phyloP scores from a whole-genome alignment of 2,329 filamentous ascomycete species.

The Macroventuria anomochaeta region DNA sequence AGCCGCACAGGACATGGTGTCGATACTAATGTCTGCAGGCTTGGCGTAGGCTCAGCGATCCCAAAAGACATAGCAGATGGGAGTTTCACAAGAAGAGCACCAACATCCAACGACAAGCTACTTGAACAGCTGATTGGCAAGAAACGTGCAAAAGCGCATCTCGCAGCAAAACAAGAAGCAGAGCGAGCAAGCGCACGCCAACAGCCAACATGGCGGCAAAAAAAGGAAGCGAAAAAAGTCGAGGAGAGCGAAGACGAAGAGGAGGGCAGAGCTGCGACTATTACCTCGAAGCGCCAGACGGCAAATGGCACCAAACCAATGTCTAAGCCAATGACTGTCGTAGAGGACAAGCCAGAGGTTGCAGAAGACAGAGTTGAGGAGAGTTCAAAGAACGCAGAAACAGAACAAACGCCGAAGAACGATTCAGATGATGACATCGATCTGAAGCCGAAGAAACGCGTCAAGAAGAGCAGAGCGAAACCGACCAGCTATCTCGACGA shows the following conservation, averaged over 20 bases:
- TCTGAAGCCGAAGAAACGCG: slow-evolving; percentile 17
- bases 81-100: slow-evolving; percentile 44
- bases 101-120: slow-evolving; percentile 52
- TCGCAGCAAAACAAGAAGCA: slow-evolving; percentile 34
- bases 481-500: slow-evolving; percentile 63
- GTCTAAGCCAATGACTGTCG: slow-evolving; percentile 14
- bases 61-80: slow-evolving; percentile 49
- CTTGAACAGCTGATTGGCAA: slow-evolving; percentile 53
- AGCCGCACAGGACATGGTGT: too few species aligned
- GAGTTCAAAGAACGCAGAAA: not conserved
- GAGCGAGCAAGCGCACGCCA: slow-evolving; percentile 30
- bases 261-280: slow-evolving; percentile 44
- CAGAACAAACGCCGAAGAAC: not conserved
- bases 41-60: slow-evolving; percentile 48
- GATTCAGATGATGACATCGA: slow-evolving; percentile 16
- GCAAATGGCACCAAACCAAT: slow-evolving; percentile 25
- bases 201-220: slow-evolving; percentile 24
- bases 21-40: slow-evolving; percentile 32
- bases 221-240: slow-evolving; percentile 22
- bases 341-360: slow-evolving; percentile 21
- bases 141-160: slow-evolving; percentile 48
- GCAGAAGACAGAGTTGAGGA: slow-evolving; percentile 5
- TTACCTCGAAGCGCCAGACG: slow-evolving; percentile 40
- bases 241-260: slow-evolving; percentile 51
- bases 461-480: slow-evolving; percentile 39